Evolutionary conservation across 306 rosid genomes (phyloP).

Genomic region (Erythrophleum fordii): DNA sequence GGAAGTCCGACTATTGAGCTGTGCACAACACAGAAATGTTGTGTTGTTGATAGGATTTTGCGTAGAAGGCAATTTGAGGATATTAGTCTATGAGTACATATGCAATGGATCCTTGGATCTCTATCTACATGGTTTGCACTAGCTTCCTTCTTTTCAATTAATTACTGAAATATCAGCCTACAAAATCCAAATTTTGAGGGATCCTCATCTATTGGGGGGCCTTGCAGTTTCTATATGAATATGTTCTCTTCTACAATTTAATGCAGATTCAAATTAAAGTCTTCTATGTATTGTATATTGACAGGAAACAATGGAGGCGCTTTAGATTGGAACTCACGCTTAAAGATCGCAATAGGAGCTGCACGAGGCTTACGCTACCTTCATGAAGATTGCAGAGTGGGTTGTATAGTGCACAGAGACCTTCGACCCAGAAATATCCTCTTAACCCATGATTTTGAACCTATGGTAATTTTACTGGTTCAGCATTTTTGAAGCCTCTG

Average conservation of each 20-base stretch:
- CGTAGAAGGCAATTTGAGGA: constrained; percentile 63
- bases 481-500: constrained; percentile 1
- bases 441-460: constrained; percentile 91
- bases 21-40: constrained; percentile 98
- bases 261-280: constrained; percentile 1
- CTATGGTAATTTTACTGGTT: constrained; percentile 59
- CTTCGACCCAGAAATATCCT: constrained; percentile 88
- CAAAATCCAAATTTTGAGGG: neutral
- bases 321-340: constrained; percentile 76
- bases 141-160: constrained; percentile 23
- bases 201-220: neutral
- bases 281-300: constrained; percentile 27
- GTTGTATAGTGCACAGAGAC: constrained; percentile 91
- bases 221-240: constrained; percentile 14
- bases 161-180: neutral
- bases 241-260: neutral
- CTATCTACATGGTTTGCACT: constrained; percentile 74
- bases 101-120: constrained; percentile 88
- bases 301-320: constrained; percentile 61
- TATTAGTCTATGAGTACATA: constrained; percentile 89
- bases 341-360: constrained; percentile 80
- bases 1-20: constrained; percentile 90
- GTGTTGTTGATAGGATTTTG: constrained; percentile 90
- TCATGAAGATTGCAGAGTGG: constrained; percentile 99
- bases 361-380: constrained; percentile 93